Evolutionary conservation across 192 early-diverging fungal species (phyloP).

Genomic region (Entophlyctis luteolus): DNA sequence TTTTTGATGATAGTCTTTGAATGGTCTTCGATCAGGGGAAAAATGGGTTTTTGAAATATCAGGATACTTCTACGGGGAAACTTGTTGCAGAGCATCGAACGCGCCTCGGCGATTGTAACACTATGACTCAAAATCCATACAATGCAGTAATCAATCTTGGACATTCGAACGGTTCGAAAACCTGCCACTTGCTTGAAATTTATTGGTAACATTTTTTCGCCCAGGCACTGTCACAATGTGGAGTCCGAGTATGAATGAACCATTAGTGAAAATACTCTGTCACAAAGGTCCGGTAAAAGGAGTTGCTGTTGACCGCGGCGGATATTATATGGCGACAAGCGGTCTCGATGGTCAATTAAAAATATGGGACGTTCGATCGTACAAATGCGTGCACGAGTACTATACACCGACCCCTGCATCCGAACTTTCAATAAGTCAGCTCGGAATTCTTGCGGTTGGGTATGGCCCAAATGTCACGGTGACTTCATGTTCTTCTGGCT

Average conservation of each 20-base stretch:
- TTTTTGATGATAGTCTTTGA: not conserved
- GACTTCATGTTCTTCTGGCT: constrained; percentile 20
- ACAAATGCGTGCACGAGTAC: constrained; percentile 76
- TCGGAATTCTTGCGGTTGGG: constrained; percentile 77
- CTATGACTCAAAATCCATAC: constrained; percentile 86
- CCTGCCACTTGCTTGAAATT: constrained; percentile 33
- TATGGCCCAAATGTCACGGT: constrained; percentile 72
- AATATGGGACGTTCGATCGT: constrained; percentile 89
- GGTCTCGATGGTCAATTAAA: constrained; percentile 88
- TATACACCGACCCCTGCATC: constrained; percentile 72
- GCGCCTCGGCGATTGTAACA: constrained; percentile 70
- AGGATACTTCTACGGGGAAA: constrained; percentile 88
- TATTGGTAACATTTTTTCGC: not conserved
- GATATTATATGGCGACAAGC: constrained; percentile 83
- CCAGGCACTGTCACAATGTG: constrained; percentile 76
- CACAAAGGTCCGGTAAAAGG: constrained; percentile 82
- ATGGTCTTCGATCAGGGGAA: constrained; percentile 50
- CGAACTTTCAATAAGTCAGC: constrained; percentile 76
- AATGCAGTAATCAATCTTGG: constrained; percentile 88
- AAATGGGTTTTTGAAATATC: constrained; percentile 80
- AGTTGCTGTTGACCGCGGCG: constrained; percentile 71
- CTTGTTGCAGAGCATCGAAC: constrained; percentile 76
- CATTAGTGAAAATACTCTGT: constrained; percentile 91
- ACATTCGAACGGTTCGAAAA: constrained; percentile 63
- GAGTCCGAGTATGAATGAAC: constrained; percentile 77